Evolutionary conservation across 805 yeast species (phyloP), one percentile per base, ranked within the genome.

Genomic region (Ogataea henricii): DNA sequence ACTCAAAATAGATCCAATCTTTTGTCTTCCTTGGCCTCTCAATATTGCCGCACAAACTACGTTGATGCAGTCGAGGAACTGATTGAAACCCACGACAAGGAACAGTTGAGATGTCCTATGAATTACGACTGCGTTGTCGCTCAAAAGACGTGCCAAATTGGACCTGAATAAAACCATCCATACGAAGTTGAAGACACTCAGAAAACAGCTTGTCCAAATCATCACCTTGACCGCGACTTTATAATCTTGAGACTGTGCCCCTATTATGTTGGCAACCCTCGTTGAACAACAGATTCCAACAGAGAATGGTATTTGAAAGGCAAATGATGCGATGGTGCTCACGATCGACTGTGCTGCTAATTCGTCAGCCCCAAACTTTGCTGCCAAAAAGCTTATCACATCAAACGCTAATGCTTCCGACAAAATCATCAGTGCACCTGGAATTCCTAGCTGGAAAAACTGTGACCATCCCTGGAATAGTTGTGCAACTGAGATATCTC

Each of bases 391-490:
- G 3, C 82, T 78, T 46, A 77, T 65, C 33, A 78, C 67, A 63
- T 78, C 80, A 53, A 78, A 78, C 3, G 82, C 82, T 34, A 77
- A 65, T 67, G 82, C 76, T 58, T 78, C 83, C 6, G 82, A 80
- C 53, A 77, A 72, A 32, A 78, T 76, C 82, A 78, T 76, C 37
- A 77, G 57, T 2, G 78, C 76, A 12, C 82, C 82, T 0, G 83
- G 82, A 7, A 77, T 56, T 3, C 82, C 77, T 13, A 78, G 62
- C 29, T 64, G 57, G 43, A 76, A 68, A 71, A 77, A 75, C 34
- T 63, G 65, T 3, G 56, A 46, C 82, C 82, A 78, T 3, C 46
- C 52, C 25, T 59, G 53, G 55, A 76, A 73, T 43, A 78, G 72
- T 7, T 47, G 53, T 10, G 39, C 43, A 4, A 58, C 21, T 6